phyloP scores from a whole-genome alignment of 768 basidiomycete species.

The Tremella fuciformis region DNA sequence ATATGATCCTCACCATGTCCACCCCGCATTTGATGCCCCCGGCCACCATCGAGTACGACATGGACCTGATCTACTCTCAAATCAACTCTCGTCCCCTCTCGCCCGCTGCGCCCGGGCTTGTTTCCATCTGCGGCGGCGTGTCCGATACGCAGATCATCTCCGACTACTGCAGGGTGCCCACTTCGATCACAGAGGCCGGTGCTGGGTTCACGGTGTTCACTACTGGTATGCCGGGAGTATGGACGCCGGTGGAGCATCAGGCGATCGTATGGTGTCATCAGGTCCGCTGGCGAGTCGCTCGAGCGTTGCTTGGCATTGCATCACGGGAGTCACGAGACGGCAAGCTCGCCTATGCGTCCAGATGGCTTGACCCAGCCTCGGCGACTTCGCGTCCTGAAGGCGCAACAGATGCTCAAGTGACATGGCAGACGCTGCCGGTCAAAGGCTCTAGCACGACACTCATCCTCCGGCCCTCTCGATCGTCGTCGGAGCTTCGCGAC shows the following conservation, averaged over 20 bases:
- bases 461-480: neutral
- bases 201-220: constrained; percentile 63
- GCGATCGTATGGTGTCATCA: constrained; percentile 99
- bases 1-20: constrained; percentile 82
- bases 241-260: constrained; percentile 92
- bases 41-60: constrained; percentile 74
- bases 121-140: constrained; percentile 88
- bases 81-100: constrained; percentile 49
- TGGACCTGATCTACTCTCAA: constrained; percentile 67
- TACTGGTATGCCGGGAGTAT: constrained; percentile 80
- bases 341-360: neutral
- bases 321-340: neutral
- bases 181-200: constrained; percentile 58
- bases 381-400: neutral
- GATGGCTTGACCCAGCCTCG: neutral
- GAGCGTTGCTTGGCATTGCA: constrained; percentile 65
- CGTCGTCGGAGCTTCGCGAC: neutral
- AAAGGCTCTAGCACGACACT: neutral
- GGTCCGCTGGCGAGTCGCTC: constrained; percentile 81
- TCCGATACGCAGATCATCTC: constrained; percentile 89
- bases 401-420: neutral
- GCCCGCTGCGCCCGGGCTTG: constrained; percentile 58
- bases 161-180: constrained; percentile 72
- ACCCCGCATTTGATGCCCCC: constrained; percentile 87
- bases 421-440: neutral